A percentile compares a stretch with the other conserved stretches of the same genome.
These are phyloP conservation scores for Odontarrhena argentea DNA, from an alignment of 345 rosid genomes.

Conservation along the genomic window DNA sequence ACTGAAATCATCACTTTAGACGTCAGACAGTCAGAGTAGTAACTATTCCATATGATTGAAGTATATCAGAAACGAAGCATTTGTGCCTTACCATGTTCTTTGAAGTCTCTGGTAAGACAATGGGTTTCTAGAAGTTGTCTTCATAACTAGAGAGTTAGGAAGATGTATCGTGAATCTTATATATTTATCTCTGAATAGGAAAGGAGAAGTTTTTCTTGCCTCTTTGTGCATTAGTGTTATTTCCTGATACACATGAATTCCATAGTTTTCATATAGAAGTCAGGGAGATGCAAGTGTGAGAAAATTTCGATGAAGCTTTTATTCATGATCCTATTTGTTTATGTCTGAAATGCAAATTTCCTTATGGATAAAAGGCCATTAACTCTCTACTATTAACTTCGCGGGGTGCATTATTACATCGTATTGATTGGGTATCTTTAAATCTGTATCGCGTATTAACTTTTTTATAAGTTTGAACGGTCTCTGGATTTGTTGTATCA, in stretches of 20 bases:
- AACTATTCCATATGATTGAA: background rate
- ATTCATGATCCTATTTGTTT: background rate
- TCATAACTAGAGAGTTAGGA: too few species aligned
- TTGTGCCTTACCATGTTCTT: background rate
- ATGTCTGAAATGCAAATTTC: background rate
- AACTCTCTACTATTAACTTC: background rate
- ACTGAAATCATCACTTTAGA: background rate
- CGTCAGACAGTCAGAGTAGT: too few species aligned
- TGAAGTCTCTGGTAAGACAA: background rate
- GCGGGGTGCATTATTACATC: background rate
- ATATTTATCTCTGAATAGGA: background rate
- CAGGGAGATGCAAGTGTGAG: background rate
- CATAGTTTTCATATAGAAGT: slow-evolving; percentile 10
- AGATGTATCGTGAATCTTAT: too few species aligned
- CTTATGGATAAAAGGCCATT: background rate
- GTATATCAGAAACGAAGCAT: background rate
- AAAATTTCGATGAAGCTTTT: background rate
- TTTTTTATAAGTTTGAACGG: slow-evolving; percentile 1
- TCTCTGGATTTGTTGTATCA: background rate
- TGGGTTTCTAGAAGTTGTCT: background rate
- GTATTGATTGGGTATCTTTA: background rate
- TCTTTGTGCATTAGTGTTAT: background rate
- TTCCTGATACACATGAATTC: slow-evolving; percentile 1
- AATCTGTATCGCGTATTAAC: background rate
- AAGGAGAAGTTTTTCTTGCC: background rate